These are phyloP conservation scores for Penicillium vulpinum DNA, from an alignment of 2,329 filamentous ascomycete genomes.

Conservation along the genomic window DNA sequence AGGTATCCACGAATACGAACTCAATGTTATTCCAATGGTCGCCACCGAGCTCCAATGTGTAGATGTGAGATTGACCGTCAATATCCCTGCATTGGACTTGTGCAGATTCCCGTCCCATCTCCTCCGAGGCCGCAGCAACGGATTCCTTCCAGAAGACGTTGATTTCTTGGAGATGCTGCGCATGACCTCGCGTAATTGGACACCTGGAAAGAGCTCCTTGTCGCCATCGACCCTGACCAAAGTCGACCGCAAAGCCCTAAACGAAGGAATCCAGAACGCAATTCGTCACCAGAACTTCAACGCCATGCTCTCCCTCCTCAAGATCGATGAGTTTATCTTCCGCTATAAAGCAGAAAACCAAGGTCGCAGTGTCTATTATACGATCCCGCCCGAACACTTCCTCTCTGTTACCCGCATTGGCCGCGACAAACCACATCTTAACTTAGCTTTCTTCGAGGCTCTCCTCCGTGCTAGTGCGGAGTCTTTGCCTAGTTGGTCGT, in stretches of 20 bases:
- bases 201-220: not conserved
- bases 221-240: not conserved
- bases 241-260: slow-evolving; percentile 35
- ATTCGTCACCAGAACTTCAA: slow-evolving; percentile 34
- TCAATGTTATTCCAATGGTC: slow-evolving; percentile 22
- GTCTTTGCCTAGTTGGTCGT: slow-evolving; percentile 37
- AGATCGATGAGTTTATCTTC: slow-evolving; percentile 37
- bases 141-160: slow-evolving; percentile 33
- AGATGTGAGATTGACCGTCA: slow-evolving; percentile 9
- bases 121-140: slow-evolving; percentile 30
- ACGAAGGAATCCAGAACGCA: slow-evolving; percentile 44
- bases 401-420: slow-evolving; percentile 29
- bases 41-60: slow-evolving; percentile 21
- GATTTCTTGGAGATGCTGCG: slow-evolving; percentile 41
- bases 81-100: slow-evolving; percentile 22
- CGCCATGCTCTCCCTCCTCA: slow-evolving; percentile 39
- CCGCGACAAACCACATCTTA: slow-evolving; percentile 19
- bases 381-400: slow-evolving; percentile 37
- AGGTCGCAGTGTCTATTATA: slow-evolving; percentile 18
- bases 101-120: slow-evolving; percentile 31
- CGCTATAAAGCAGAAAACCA: slow-evolving; percentile 14
- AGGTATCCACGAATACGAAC: slow-evolving; percentile 19
- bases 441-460: slow-evolving; percentile 31
- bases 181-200: slow-evolving; percentile 23
- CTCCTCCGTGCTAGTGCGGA: slow-evolving; percentile 42